Conservation (phyloP, 495 filamentous ascomycete genomes). For the Penicillium fimorum region DNA sequence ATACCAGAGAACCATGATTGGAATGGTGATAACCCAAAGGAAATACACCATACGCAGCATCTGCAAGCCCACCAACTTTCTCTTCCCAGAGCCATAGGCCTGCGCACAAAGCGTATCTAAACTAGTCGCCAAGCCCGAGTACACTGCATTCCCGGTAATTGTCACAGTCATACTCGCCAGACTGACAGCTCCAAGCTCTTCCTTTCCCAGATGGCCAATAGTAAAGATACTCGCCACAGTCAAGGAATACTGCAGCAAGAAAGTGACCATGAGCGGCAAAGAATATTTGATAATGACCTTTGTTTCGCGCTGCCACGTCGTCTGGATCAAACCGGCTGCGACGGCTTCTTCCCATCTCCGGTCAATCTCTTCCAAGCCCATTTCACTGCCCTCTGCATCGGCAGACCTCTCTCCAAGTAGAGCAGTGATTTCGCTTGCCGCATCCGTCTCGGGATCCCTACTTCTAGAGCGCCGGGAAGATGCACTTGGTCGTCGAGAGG, state of each 20-base stretch:
- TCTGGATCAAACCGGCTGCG: constrained; percentile 67
- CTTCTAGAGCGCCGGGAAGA: constrained; percentile 18
- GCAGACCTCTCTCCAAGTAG: constrained; percentile 37
- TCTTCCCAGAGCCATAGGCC: constrained; percentile 70
- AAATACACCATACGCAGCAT: constrained; percentile 69
- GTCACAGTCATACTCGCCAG: constrained; percentile 68
- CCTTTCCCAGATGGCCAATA: constrained; percentile 62
- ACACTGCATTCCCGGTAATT: constrained; percentile 71
- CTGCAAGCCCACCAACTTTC: constrained; percentile 67
- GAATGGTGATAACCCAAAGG: constrained; percentile 61
- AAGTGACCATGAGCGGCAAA: constrained; percentile 66
- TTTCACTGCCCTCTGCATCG: constrained; percentile 26
- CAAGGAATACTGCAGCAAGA: constrained; percentile 71
- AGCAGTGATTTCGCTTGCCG: constrained; percentile 49
- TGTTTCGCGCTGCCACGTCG: constrained; percentile 79
- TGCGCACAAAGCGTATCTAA: constrained; percentile 76
- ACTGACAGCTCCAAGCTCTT: constrained; percentile 63
- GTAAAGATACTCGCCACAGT: constrained; percentile 70
- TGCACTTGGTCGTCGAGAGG: constrained; percentile 15
- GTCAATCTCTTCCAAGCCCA: constrained; percentile 42
- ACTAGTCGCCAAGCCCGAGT: constrained; percentile 69
- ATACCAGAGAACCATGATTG: constrained; percentile 64
- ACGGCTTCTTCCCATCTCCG: constrained; percentile 81
- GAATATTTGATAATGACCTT: constrained; percentile 64
- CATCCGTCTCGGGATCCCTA: constrained; percentile 14